phyloP scores from a whole-genome alignment of 1,139 yeast genomes.

The Hemisphaericaspora lyxosophila region DNA sequence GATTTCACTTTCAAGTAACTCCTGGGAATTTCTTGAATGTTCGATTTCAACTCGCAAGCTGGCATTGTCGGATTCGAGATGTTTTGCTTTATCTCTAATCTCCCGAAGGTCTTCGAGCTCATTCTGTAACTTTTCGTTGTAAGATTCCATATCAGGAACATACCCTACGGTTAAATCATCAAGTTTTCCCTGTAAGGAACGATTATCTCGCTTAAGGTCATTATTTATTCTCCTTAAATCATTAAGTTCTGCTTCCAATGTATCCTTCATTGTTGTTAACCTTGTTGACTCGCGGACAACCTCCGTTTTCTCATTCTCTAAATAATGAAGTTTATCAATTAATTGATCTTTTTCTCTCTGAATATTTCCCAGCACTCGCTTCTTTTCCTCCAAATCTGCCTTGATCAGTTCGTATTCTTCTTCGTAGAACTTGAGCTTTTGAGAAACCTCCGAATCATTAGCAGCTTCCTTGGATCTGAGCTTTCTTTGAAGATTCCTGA shows the following conservation, averaged over 20 bases:
- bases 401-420: conserved; percentile 9
- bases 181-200: not conserved
- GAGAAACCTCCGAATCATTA: conserved; percentile 1
- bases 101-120: conserved; percentile 1
- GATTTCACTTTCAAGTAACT: conserved; percentile 5
- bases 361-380: conserved; percentile 1
- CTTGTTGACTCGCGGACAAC: not conserved
- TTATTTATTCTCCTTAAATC: not conserved
- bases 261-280: not conserved
- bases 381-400: conserved; percentile 3
- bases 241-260: not conserved
- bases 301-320: not conserved
- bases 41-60: conserved; percentile 5
- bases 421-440: conserved; percentile 9
- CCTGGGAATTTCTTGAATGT: conserved; percentile 1
- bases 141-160: not conserved
- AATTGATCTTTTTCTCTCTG: conserved; percentile 3
- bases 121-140: not conserved
- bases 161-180: not conserved
- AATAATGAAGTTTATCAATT: not conserved
- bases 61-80: conserved; percentile 4
- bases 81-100: conserved; percentile 2
- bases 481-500: not conserved
- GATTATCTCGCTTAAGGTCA: not conserved
- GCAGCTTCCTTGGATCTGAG: not conserved